phyloP scores from a whole-genome alignment of 768 basidiomycete species.

The Leccinum imitatum region DNA sequence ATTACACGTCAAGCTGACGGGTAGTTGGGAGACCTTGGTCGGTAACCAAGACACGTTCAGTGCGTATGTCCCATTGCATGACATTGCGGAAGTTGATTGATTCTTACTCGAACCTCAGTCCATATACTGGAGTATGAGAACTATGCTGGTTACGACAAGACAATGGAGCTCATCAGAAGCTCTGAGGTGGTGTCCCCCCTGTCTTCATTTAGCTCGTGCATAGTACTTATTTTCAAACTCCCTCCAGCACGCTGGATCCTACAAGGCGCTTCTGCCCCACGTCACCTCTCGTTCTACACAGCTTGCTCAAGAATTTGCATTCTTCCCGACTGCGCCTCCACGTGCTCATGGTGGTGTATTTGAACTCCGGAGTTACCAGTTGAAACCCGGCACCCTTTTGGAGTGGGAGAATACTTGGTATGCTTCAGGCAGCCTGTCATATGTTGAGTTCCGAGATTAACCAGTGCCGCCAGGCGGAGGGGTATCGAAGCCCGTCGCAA shows the following conservation, averaged over 20 bases:
- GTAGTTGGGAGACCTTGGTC: slow-evolving; percentile 89
- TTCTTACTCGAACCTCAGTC: slow-evolving; percentile 30
- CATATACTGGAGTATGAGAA: slow-evolving; percentile 94
- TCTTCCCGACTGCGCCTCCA: slow-evolving; percentile 89
- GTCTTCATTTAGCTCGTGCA: slow-evolving; percentile 1
- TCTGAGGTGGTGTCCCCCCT: slow-evolving; percentile 55
- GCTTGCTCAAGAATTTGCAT: slow-evolving; percentile 91
- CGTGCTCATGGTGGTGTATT: slow-evolving; percentile 87
- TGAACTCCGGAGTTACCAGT: slow-evolving; percentile 85
- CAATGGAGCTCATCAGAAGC: slow-evolving; percentile 56
- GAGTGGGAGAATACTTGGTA: slow-evolving; percentile 97
- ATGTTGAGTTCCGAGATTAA: slow-evolving; percentile 3
- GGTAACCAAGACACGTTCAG: slow-evolving; percentile 89
- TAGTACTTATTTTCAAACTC: background rate
- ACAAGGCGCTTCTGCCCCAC: slow-evolving; percentile 74
- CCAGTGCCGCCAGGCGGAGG: slow-evolving; percentile 58
- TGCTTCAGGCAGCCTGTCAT: slow-evolving; percentile 14
- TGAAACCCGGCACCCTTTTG: slow-evolving; percentile 85
- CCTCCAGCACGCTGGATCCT: slow-evolving; percentile 61
- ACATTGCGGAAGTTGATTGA: background rate
- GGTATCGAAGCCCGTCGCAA: slow-evolving; percentile 93
- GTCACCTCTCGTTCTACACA: slow-evolving; percentile 72
- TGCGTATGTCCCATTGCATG: slow-evolving; percentile 38
- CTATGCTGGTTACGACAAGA: slow-evolving; percentile 84
- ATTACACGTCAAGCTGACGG: slow-evolving; percentile 83